Evolutionary conservation across 2,329 filamentous ascomycete species (phyloP).

Genomic region (Chaetomiaceae sp.): DNA sequence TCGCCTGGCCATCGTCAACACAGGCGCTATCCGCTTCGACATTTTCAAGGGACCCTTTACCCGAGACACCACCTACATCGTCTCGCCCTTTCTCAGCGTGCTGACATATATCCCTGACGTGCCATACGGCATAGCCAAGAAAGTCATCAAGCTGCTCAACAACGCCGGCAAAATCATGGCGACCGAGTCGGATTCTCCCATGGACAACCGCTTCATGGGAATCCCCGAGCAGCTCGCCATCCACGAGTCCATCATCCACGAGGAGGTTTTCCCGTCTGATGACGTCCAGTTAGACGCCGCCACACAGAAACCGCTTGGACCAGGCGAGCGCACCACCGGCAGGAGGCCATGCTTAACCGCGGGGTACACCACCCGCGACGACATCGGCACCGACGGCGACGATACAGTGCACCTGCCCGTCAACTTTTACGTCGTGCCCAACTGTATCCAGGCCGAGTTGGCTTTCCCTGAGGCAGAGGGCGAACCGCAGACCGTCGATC

Average conservation of each 20-base stretch:
- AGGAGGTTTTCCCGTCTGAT: conserved; percentile 19
- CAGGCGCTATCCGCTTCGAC: conserved; percentile 89
- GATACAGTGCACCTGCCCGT: conserved; percentile 79
- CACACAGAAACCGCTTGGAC: conserved; percentile 33
- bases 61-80: conserved; percentile 75
- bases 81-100: conserved; percentile 81
- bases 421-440: conserved; percentile 72
- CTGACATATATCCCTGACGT: conserved; percentile 77
- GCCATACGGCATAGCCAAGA: conserved; percentile 68
- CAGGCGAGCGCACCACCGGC: conserved; percentile 24
- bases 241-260: conserved; percentile 28
- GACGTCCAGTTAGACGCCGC: conserved; percentile 1
- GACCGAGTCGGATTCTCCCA: conserved; percentile 20
- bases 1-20: conserved; percentile 76
- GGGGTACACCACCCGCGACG: conserved; percentile 88
- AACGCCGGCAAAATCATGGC: conserved; percentile 47
- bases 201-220: conserved; percentile 44
- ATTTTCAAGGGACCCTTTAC: conserved; percentile 92
- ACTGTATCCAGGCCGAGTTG: conserved; percentile 70
- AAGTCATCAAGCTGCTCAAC: conserved; percentile 60
- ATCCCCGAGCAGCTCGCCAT: conserved; percentile 44
- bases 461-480: conserved; percentile 51
- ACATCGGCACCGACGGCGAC: conserved; percentile 77
- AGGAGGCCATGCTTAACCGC: conserved; percentile 44
- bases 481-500: conserved; percentile 69